Base-by-base conservation (phyloP, 306 rosid genomes). In the Ormosia emarginata region DNA sequence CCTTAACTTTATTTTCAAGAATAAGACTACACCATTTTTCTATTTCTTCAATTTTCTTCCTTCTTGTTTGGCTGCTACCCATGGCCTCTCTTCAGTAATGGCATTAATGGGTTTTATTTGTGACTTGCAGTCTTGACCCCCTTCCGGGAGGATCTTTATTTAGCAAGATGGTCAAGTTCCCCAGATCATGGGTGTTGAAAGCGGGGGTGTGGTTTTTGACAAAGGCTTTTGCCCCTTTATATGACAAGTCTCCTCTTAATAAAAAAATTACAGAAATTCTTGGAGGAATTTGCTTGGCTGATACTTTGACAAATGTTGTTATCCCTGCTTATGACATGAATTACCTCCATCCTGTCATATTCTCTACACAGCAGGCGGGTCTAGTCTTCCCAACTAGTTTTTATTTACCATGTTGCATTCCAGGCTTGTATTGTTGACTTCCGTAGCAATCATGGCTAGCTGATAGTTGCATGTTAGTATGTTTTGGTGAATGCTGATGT, bases 281-380 rank as follows among this genome's bases (percentile, higher is more conserved):
- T 66, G 67, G 66, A 65, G 64, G n/a, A 2, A 2, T 15, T 37
- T 12, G 33, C 33, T 15, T 79, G 37, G 59, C 78, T 36, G 40
- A 80, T 12, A 80, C 72, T n/a, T 67, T 46, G 18, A 71, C 78
- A 32, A 71, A 80, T 41, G 62, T 80, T 17, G 72, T 80, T 49
- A 80, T 80, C 39, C 72, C 83, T 15, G 32, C 78, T 44, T 70
- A 70, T 80, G 83, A 80, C 63, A 1, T 80, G 71, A 37, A 30
- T 1, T 3, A 7, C 13, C 41, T 59, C 58, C 83, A 58, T 33
- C 83, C 77, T 7, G 6, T 57, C 62, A 58, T 79, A 56, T 79
- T 56, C 59, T 57, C 77, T 15, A 56, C 77, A 43, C 70, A 57
- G 15, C 14, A 55, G 82, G 82, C 44, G 24, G 30, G 46, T 50